Evolutionary conservation across 805 yeast species (phyloP), one percentile per base, ranked within the genome.

Genomic region (Cyberlindnera misumaiensis): DNA sequence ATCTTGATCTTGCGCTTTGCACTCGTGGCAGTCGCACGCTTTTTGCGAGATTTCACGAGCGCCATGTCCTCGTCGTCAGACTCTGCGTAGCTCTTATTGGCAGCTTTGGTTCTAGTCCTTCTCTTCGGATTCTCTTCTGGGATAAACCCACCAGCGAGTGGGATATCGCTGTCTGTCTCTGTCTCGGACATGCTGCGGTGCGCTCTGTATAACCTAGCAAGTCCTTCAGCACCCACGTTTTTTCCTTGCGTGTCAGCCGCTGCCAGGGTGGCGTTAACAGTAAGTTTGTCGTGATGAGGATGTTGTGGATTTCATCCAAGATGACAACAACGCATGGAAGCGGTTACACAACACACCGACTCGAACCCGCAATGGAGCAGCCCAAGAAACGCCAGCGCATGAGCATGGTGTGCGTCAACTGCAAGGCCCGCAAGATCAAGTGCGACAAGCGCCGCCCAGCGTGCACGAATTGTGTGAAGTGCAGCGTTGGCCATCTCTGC

Each of bases 361-460:
- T 20, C 24, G 24, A 20, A 20, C 17, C 11, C 26, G 29, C n/a
- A 3, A 14, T 14, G 25, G 42, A 40, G 13, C 41, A 34, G 31
- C 52, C 55, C 11, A 53, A 50, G 46, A 52, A 54, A 44, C 40
- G 65, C 17, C 67, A 64, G 33, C 52, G 72, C 13, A 53, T 63
- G 40, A 53, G 59, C 2, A 54, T 69, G 4, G 72, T 60, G 5
- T 64, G 69, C 42, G 47, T 49, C 15, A 55, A 55, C n/a, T 65
- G 70, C 46, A 61, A 60, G 34, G 52, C 62, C 16, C 49, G 67
- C 18, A 65, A 64, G 48, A 62, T 63, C 42, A 60, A 57, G 41
- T 70, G 75, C 54, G 74, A 70, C 42, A 60, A 60, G 43, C 50
- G 53, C 7, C 52, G 56, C 13, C 75, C 75, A 0, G 34, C 46